Evolutionary conservation across 192 early-diverging fungal species (phyloP).

Genomic region (Rhizoclosmatium globosum): DNA sequence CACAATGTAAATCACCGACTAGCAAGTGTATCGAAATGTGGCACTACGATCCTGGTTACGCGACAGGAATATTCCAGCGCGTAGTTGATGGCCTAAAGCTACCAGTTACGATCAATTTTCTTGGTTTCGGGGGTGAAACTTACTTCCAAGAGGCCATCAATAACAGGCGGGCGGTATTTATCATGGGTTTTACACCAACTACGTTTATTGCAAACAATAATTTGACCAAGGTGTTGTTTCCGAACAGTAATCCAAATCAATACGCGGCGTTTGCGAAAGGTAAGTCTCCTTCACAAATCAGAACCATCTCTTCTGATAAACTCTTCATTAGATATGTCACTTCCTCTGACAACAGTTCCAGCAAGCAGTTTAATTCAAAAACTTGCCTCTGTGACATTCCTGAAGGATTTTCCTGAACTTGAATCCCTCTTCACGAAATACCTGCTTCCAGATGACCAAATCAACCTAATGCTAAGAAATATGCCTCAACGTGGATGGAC

Average conservation of each 20-base stretch:
- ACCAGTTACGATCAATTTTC: not conserved
- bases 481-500: not conserved
- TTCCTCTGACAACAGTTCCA: not conserved
- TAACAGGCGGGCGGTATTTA: not conserved
- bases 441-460: not conserved
- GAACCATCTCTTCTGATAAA: not conserved
- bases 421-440: not conserved
- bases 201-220: not conserved
- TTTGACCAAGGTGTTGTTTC: not conserved
- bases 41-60: not conserved
- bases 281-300: not conserved
- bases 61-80: not conserved
- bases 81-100: not conserved
- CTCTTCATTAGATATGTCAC: not conserved
- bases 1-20: not conserved
- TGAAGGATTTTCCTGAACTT: not conserved
- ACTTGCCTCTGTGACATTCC: not conserved
- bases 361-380: not conserved
- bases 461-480: not conserved
- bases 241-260: not conserved
- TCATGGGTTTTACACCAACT: not conserved
- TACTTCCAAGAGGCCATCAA: not conserved
- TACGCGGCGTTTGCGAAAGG: not conserved
- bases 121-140: not conserved
- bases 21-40: not conserved